Evolutionary conservation across 75 land plant species (phyloP), one percentile per base, ranked within the genome.

Genomic region (Pinus taeda): DNA sequence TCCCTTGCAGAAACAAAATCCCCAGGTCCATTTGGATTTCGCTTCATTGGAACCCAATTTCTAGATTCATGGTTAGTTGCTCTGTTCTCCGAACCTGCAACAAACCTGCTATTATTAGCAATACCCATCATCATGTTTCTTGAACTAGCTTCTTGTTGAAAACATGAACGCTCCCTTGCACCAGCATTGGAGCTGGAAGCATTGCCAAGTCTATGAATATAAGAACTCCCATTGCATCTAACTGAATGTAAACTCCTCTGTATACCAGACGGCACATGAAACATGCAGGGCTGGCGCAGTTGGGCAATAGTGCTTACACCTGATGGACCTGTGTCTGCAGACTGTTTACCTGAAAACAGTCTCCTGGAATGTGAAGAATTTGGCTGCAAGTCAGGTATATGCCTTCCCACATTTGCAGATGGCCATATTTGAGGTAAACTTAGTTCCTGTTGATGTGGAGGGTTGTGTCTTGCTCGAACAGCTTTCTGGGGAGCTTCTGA

Each of bases 391-490:
- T n/a, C n/a, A n/a, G n/a, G n/a, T n/a, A n/a, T n/a, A n/a, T n/a
- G n/a, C n/a, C n/a, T n/a, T n/a, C n/a, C n/a, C n/a, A n/a, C 33
- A 67, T 67, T 67, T 36, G 22, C 71, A 15, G 33, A 15, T 7
- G 71, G 71, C 71, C 71, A 67, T 33, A 67, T 67, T 3, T 67
- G 71, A 67, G 71, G 71, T 37, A 67, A 67, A 67, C 39, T 67
- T 17, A 22, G 49, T 67, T 67, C 71, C 37, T 33, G 71, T 15
- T 67, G 71, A 18, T 67, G 42, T 36, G 36, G 12, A 13, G 71
- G n/a, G 39, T n/a, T 67, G 9, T 37, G 39, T 33, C 71, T 67
- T 45, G 37, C 9, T 18, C 71, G 22, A 67, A 67, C 45, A 39
- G 45, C 22, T 6, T 67, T n/a, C n/a, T n/a, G n/a, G n/a, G n/a